Evolutionary conservation across 148 eudicot species (phyloP), one percentile per base, ranked within the genome.

Genomic region (Cornus kousa): DNA sequence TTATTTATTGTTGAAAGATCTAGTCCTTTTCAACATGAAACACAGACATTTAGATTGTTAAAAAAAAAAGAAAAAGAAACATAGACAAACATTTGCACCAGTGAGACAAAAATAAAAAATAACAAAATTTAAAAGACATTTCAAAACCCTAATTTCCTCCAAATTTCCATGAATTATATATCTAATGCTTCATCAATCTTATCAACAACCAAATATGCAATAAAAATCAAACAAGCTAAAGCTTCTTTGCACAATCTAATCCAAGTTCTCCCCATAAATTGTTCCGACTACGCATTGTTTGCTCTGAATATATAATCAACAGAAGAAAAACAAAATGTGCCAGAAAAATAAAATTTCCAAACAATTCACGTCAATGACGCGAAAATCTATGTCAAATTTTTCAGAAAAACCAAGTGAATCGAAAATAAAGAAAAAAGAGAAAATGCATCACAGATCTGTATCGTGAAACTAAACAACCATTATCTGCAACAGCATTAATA

Each of bases 201-300:
- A 59, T 12, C n/a, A 5, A 5, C 55, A 11, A 59, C 0, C 24
- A 59, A 24, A 3, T 16, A 60, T 35, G 37, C 67, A 33, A 74
- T 39, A 35, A 57, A 57, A n/a, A 59, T 19, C 7, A 69, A 69
- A 13, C 20, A 73, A 5, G 12, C 10, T 12, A 53, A 13, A 12
- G 7, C 17, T 46, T 19, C 4, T 31, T 33, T 24, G 9, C 62
- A 37, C 9, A 33, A 59, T 33, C 46, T 12, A 31, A 37, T 24
- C 66, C 77, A 74, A 24, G 23, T 74, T 74, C 37, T 9, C 37
- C 64, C 53, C 12, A 39, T 62, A 28, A 35, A 14, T 59, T 74
- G 23, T 43, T 43, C 48, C 7, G 9, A 43, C 48, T 43, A 43
- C 48, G 6, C 4, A 43, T 43, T 43, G 13, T 16, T 11, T 3